Evolutionary conservation across 225 moss, liverwort and hornwort genomes (phyloP).

Genomic region (Climacium dendroides): DNA sequence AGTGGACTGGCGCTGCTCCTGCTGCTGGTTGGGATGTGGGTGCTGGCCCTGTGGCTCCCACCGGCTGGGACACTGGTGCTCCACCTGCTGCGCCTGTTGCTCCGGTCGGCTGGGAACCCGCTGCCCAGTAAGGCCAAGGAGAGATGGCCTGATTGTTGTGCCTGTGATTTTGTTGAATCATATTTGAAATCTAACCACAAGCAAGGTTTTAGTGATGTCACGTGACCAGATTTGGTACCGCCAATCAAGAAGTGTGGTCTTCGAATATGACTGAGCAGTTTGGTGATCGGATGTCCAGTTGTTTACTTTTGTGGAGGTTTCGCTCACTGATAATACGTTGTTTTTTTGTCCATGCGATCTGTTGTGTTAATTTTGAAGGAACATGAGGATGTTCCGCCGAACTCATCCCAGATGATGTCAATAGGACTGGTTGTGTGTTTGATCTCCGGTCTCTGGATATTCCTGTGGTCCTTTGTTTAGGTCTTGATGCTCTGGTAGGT

Average conservation of each 20-base stretch:
- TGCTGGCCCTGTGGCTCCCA: background rate
- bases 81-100: background rate
- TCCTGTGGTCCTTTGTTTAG: background rate
- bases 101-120: constrained; percentile 15
- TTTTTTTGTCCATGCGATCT: background rate
- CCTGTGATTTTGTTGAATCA: background rate
- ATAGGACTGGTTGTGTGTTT: background rate
- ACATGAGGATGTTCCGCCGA: background rate
- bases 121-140: background rate
- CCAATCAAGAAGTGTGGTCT: background rate
- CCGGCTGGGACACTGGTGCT: constrained; percentile 7
- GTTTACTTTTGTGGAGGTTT: background rate
- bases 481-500: too few relatives aligned
- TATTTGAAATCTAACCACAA: background rate
- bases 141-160: background rate
- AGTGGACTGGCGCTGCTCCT: constrained; percentile 1
- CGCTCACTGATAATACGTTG: background rate
- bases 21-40: constrained; percentile 11
- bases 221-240: background rate
- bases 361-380: background rate
- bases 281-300: background rate
- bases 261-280: background rate
- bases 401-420: background rate
- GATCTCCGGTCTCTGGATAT: background rate
- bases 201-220: background rate